Evolutionary conservation across 257 asterid genomes (phyloP).

Genomic region (Solanum bukasovii): DNA sequence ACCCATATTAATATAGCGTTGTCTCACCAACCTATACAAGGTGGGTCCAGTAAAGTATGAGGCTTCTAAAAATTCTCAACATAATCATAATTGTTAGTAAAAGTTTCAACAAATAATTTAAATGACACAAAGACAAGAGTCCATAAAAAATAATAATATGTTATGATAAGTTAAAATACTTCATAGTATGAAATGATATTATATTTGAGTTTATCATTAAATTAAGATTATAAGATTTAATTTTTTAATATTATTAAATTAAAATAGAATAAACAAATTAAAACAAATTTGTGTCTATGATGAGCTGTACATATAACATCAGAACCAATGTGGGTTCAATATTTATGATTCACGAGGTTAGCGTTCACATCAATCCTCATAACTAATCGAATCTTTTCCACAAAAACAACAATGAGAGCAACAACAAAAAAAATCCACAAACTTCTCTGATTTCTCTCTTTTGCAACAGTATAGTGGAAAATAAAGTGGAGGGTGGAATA

Average conservation of each 20-base stretch:
- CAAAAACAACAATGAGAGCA: not conserved
- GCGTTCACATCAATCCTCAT: not conserved
- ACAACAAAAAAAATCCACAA: not conserved
- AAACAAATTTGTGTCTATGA: not conserved
- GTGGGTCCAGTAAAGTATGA: not conserved
- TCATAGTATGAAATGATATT: not conserved
- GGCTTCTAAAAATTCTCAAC: not conserved
- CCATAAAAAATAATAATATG: not conserved
- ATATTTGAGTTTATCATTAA: too few species aligned
- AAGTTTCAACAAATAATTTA: not conserved
- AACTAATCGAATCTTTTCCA: not conserved
- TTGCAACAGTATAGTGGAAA: not conserved
- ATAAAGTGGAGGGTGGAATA: not conserved
- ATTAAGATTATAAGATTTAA: too few species aligned
- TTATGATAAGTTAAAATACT: not conserved
- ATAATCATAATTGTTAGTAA: not conserved
- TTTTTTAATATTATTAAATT: too few species aligned
- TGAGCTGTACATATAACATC: not conserved
- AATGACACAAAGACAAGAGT: not conserved
- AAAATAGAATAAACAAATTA: too few species aligned
- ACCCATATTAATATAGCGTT: not conserved
- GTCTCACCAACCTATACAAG: not conserved
- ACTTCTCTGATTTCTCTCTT: not conserved
- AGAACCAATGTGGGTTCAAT: not conserved
- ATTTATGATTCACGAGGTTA: not conserved